phyloP scores from a whole-genome alignment of 2,329 filamentous ascomycete species.

The Fusarium solani-melongenae region DNA sequence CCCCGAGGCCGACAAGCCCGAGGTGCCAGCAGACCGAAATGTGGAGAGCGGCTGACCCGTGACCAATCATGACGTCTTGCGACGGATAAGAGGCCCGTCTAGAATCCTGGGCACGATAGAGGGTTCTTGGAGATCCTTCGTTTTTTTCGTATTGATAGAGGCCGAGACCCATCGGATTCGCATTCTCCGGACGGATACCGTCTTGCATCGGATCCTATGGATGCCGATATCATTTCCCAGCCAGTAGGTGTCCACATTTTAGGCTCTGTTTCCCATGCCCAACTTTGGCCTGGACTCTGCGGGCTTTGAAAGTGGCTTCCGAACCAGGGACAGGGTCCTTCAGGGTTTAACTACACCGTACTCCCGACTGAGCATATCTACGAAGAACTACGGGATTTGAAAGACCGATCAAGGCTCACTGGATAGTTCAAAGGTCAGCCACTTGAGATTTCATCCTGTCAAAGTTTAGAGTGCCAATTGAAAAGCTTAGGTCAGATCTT shows the following conservation, averaged over 20 bases:
- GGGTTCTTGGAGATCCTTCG: background rate
- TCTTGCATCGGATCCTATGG: background rate
- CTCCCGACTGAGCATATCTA: background rate
- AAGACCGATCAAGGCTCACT: background rate
- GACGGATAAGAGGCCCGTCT: conserved; percentile 21
- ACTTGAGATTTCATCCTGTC: background rate
- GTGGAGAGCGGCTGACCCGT: conserved; percentile 1
- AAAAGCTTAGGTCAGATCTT: background rate
- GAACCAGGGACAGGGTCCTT: conserved; percentile 25
- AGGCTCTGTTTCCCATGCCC: conserved; percentile 15
- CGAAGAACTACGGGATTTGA: background rate
- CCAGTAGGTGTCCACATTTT: conserved; percentile 23
- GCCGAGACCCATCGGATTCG: conserved; percentile 2
- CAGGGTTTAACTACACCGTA: background rate
- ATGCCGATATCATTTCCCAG: background rate
- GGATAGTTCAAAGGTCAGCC: background rate
- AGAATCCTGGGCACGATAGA: conserved; percentile 19
- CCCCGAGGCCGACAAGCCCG: conserved; percentile 25
- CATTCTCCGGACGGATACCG: background rate
- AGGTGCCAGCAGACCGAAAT: conserved; percentile 17
- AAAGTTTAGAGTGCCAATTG: background rate
- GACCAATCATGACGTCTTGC: conserved; percentile 8
- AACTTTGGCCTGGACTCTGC: conserved; percentile 10
- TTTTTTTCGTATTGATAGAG: conserved; percentile 18
- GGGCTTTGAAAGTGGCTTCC: conserved; percentile 18